Base-by-base conservation (phyloP, 2,329 filamentous ascomycete species). In the Talaromyces sp. region DNA sequence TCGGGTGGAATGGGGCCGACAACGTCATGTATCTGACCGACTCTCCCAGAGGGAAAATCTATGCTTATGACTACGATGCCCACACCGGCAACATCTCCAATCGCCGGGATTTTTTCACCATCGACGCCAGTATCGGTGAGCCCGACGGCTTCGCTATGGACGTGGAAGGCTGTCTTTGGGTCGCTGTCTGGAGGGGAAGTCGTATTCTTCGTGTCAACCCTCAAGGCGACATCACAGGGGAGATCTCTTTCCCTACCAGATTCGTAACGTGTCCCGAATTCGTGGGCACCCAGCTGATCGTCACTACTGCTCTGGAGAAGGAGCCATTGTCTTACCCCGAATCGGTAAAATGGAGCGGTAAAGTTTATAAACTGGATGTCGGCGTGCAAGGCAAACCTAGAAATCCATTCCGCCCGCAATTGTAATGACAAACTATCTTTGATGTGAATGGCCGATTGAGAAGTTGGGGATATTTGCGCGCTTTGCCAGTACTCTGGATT, bases 111-210 rank as follows among this genome's bases (percentile, higher is more conserved):
- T 92, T 92, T 77, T 94, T 92, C 78, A 79, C 83, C 61, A 86
- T 92, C 71, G 81, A 84, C 4, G 84, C 84, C 1, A 74, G 63
- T 55, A 85, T 86, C 12, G 80, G 79, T 5, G 81, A 85, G 65
- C 92, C 92, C 0, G 93, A 97, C 75, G 93, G 93, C 2, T 93
- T 94, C 76, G 88, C 89, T 65, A 85, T 96, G 69, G 93, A 97
- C 71, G 84, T 83, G 51, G 86, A 96, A 60, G 92, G 92, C n/a
- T 89, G 89, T 78, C 82, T 96, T 69, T 97, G 94, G 93, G 88
- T 90, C 64, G 90, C 91, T 7, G 82, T 95, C n/a, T 95, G 91
- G 72, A 92, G 92, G 59, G 90, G 89, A 65, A 81, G 85, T 63
- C 85, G 86, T 63, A 90, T 96, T 28, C 78, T 96, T 66, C 86